Base-by-base conservation (phyloP, 257 asterid species). In the Cynanchum wilfordii region DNA sequence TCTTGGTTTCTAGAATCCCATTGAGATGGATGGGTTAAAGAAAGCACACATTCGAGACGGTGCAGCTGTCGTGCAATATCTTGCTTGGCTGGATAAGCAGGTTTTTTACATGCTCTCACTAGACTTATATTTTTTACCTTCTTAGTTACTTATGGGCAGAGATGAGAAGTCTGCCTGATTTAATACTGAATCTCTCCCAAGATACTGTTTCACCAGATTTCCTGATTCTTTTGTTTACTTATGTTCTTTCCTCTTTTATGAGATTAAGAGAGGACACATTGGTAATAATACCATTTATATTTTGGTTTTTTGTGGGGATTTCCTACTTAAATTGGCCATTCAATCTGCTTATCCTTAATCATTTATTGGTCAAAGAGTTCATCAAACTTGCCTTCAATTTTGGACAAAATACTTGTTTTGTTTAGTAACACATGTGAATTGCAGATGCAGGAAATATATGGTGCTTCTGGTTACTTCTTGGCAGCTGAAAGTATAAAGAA, bases 11-110 rank as follows among this genome's bases (percentile, higher is more conserved):
- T 81, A 94, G 99, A 94, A 94, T 80, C 91, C 95, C 74, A 82
- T 87, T 76, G 99, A 94, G 91, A 78, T 94, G 84, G 87, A 90
- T 73, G 99, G 99, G 76, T 83, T 94, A 83, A 94, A 90, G 89
- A 94, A 90, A 62, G 91, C 95, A 42, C 99, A 94, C 80, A 80
- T 92, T 73, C 89, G 97, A 44, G 99, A 94, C 79, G 99, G 99
- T 51, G 97, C 98, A 56, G 99, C 98, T 66, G 98, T 94, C 62
- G 98, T 94, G 79, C 98, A 94, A 68, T 94, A 87, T 83, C 91
- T 91, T 76, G 88, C 68, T 71, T 94, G 99, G 99, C 82, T 94
- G 80, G 98, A 94, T 85, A 79, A 82, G 77, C 95, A 94, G 98
- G 97, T 91, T 7, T 71, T 27, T 75, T 44, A 19, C 63, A 44